phyloP scores from a whole-genome alignment of 345 rosid species.

The Acer saccharum region DNA sequence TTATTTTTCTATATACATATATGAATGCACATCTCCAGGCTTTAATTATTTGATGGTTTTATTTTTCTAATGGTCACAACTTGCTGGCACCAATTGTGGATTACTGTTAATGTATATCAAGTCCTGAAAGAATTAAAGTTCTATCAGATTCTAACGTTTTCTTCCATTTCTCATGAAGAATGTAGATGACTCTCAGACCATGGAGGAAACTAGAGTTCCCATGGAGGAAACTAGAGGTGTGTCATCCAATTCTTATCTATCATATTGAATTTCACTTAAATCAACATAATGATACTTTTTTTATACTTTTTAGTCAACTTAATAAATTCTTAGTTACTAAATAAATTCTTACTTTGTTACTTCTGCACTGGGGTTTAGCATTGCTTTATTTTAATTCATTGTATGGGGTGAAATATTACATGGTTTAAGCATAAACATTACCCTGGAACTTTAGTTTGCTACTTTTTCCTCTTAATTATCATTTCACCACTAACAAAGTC shows the following conservation, averaged over 20 bases:
- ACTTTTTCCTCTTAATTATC: neutral
- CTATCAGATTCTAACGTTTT: neutral
- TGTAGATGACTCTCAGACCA: constrained; percentile 4
- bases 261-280: neutral
- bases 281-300: neutral
- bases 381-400: neutral
- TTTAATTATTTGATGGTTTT: neutral
- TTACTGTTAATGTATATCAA: neutral
- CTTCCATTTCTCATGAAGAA: constrained; percentile 20
- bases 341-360: neutral
- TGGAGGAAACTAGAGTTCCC: constrained; percentile 6
- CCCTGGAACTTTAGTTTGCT: neutral
- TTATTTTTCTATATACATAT: neutral
- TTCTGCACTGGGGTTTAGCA: neutral
- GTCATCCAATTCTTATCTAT: neutral
- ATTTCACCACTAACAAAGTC: neutral
- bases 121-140: neutral
- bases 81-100: constrained; percentile 1
- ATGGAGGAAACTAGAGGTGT: constrained; percentile 9
- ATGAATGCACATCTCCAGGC: neutral
- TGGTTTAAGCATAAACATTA: neutral
- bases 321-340: neutral
- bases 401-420: neutral
- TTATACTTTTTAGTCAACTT: neutral
- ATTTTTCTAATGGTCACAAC: constrained; percentile 8